These are phyloP conservation scores for Hemileccinum impolitum DNA, from an alignment of 768 basidiomycete genomes.

Conservation along the genomic window DNA sequence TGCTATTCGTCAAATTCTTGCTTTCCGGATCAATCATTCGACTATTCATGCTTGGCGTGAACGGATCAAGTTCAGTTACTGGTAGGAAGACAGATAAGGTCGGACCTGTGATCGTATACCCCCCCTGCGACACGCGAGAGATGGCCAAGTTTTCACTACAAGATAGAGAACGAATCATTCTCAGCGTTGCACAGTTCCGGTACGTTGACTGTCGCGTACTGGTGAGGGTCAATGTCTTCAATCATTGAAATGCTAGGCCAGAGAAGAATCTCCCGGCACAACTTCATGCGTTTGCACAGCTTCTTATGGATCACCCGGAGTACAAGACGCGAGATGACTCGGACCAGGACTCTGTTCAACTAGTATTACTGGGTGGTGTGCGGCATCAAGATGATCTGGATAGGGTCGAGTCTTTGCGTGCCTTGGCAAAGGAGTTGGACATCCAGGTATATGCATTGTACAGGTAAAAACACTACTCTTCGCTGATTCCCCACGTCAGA, in stretches of 20 bases:
- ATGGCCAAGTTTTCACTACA: constrained; percentile 56
- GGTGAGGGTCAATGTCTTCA: neutral
- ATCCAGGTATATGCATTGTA: constrained; percentile 51
- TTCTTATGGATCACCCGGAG: constrained; percentile 60
- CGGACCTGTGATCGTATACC: constrained; percentile 62
- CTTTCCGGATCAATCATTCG: constrained; percentile 7
- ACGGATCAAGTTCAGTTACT: neutral
- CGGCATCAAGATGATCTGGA: constrained; percentile 73
- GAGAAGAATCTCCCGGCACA: constrained; percentile 93
- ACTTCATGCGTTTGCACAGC: constrained; percentile 59
- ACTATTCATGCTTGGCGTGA: neutral
- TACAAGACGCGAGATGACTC: constrained; percentile 32
- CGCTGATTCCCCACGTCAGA: constrained; percentile 37
- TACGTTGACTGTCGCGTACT: constrained; percentile 30
- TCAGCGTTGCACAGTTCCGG: constrained; percentile 95
- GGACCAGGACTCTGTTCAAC: constrained; percentile 37
- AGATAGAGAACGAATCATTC: constrained; percentile 57
- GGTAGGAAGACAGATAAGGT: neutral
- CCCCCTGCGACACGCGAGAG: constrained; percentile 84
- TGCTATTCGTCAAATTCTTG: constrained; percentile 36
- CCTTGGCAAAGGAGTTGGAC: constrained; percentile 56
- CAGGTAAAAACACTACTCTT: neutral
- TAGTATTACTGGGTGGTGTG: constrained; percentile 82
- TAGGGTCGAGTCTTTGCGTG: constrained; percentile 60
- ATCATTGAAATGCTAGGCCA: constrained; percentile 48